Evolutionary conservation across 352 stramenopile species (phyloP), one percentile per base, ranked within the genome.

Genomic region (Phytopythium delawarense): DNA sequence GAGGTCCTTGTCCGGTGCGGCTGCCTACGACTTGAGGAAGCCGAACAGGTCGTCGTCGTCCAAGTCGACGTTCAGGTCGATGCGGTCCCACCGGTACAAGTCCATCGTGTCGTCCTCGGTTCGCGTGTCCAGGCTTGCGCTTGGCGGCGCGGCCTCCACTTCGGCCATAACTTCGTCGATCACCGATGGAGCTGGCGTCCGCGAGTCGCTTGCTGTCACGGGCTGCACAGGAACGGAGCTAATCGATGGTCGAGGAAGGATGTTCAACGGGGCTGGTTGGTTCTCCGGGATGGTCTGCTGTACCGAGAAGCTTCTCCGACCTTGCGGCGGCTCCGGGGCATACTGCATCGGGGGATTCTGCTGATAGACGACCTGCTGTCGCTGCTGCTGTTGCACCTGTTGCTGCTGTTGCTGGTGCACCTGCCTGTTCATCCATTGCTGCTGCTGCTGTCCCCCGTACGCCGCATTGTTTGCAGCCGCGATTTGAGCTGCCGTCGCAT

Each of bases 41-140:
- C 83, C 77, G 56, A 96, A 96, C 18, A 96, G 72, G 65, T 96
- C 87, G 62, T 93, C 82, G 55, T 94, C 87, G 70, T 89, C 82
- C 61, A 96, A 71, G 62, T 76, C 81, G 64, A 92, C 84, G 63
- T 94, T 88, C 42, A 92, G 67, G 63, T 93, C 81, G 64, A 94
- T 89, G 58, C 81, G 76, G 60, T 92, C 81, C 84, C 84, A 93
- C 25, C 78, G 81, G 59, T 89, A 91, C 30, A 86, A 67, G 74
- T 92, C 83, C 57, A 92, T 64, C 28, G 76, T 63, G 25, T 92
- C 83, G 57, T 81, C 69, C 0, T 88, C 78, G 35, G 45, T 67
- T 48, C 48, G 63, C 21, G 66, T 59, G 50, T 72, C 65, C 32
- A 70, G 56, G 20, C 25, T 52, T 7, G 55, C 20, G 40, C 55